phyloP scores from a whole-genome alignment of 2,329 filamentous ascomycete species.

The Fusarium nelsonii region DNA sequence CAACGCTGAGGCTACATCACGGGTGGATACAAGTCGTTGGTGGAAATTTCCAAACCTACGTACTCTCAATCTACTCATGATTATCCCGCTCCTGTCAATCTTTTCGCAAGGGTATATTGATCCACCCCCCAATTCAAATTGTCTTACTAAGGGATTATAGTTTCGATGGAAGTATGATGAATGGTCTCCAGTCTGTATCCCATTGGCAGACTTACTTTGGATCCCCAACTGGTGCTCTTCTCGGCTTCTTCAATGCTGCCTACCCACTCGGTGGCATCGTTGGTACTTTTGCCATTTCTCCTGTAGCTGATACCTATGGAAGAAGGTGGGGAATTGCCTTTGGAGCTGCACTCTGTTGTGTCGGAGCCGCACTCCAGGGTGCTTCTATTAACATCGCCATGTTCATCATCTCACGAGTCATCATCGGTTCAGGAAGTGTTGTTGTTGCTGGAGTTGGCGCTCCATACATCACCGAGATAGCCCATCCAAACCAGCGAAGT shows the following conservation, averaged over 20 bases:
- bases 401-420: conserved; percentile 1
- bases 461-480: conserved; percentile 6
- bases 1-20: background rate
- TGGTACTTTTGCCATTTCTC: background rate
- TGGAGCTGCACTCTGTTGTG: background rate
- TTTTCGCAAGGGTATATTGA: background rate
- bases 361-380: background rate
- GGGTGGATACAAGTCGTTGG: background rate
- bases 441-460: background rate
- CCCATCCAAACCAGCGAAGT: background rate
- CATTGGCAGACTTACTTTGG: conserved; percentile 9
- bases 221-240: conserved; percentile 1
- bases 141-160: background rate
- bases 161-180: conserved; percentile 13
- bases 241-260: conserved; percentile 5
- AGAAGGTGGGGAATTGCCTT: background rate
- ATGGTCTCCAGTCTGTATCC: background rate
- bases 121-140: background rate
- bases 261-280: background rate
- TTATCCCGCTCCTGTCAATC: conserved; percentile 4
- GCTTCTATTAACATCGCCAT: conserved; percentile 7
- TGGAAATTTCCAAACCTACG: background rate
- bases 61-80: conserved; percentile 2
- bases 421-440: background rate
- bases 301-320: background rate